Percentiles rank a stretch among this genome's conserved stretches.
Conservation (phyloP, 2,329 filamentous ascomycete species). For the Beauveria varroae region DNA sequence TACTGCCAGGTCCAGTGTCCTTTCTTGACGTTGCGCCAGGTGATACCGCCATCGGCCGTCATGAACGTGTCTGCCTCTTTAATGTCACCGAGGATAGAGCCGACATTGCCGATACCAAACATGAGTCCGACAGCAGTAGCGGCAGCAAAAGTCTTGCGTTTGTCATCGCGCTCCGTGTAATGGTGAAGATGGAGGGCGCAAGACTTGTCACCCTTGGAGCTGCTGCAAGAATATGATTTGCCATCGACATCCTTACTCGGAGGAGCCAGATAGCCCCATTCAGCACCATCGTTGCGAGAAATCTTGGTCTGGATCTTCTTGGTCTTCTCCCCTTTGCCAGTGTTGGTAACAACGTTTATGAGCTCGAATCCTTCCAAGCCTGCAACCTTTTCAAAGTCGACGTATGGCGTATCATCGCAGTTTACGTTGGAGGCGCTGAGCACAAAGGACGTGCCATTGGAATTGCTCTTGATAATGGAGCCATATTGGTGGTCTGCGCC, state of each 20-base stretch:
- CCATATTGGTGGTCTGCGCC: conserved; percentile 63
- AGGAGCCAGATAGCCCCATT: conserved; percentile 73
- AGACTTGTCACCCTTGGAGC: conserved; percentile 48
- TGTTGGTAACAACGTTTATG: conserved; percentile 78
- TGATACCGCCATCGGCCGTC: conserved; percentile 83
- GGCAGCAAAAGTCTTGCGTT: conserved; percentile 79
- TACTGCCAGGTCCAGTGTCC: conserved; percentile 90
- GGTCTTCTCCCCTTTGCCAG: conserved; percentile 61
- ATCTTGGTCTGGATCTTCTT: conserved; percentile 89
- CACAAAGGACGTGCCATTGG: conserved; percentile 93
- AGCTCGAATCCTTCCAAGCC: conserved; percentile 85
- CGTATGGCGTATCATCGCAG: conserved; percentile 66
- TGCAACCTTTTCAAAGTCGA: conserved; percentile 94
- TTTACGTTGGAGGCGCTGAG: conserved; percentile 77
- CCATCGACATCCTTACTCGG: conserved; percentile 63
- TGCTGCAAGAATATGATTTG: conserved; percentile 63
- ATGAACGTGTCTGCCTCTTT: conserved; percentile 84
- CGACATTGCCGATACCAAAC: conserved; percentile 89
- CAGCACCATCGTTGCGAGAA: conserved; percentile 89
- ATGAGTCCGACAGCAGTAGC: conserved; percentile 82
- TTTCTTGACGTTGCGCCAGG: conserved; percentile 78
- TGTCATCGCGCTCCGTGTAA: conserved; percentile 84
- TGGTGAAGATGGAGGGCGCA: conserved; percentile 92
- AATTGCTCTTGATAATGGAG: conserved; percentile 94
- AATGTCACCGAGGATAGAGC: conserved; percentile 54